phyloP scores from a whole-genome alignment of 306 rosid genomes.

The Glycyrrhiza uralensis region DNA sequence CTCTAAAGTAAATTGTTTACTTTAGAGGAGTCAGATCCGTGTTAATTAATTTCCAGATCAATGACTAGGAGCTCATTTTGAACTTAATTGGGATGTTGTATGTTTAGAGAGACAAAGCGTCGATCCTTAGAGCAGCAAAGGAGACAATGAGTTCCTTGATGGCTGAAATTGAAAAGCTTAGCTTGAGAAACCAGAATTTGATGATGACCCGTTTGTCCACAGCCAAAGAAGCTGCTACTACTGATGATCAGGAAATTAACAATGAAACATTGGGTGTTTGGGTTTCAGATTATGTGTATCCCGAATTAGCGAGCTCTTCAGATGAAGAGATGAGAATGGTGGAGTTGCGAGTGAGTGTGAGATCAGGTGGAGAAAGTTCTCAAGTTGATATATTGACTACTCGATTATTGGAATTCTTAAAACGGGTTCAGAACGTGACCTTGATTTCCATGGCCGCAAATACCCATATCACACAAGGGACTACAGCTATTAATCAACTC shows the following conservation, averaged over 20 bases:
- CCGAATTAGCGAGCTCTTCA: slow-evolving; percentile 41
- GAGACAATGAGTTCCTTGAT: slow-evolving; percentile 48
- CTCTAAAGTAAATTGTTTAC: too few species aligned
- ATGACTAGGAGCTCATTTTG: not conserved
- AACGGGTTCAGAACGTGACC: slow-evolving; percentile 32
- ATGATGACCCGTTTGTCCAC: slow-evolving; percentile 29
- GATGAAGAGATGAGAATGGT: slow-evolving; percentile 40
- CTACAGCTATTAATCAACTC: slow-evolving; percentile 32
- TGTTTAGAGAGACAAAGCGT: slow-evolving; percentile 68
- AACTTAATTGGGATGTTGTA: not conserved
- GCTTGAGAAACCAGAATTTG: slow-evolving; percentile 41
- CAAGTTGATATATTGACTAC: slow-evolving; percentile 46
- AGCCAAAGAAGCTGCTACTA: not conserved
- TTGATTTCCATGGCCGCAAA: slow-evolving; percentile 59
- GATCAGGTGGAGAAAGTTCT: slow-evolving; percentile 42
- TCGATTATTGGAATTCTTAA: slow-evolving; percentile 60
- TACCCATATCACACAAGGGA: slow-evolving; percentile 37
- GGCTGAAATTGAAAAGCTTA: slow-evolving; percentile 50
- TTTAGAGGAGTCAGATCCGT: too few species aligned
- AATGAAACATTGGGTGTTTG: slow-evolving; percentile 41
- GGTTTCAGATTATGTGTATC: slow-evolving; percentile 22
- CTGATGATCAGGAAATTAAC: not conserved
- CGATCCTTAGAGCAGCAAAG: slow-evolving; percentile 59
- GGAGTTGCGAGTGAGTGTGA: slow-evolving; percentile 55
- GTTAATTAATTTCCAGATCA: too few species aligned